Evolutionary conservation across 805 yeast genomes (phyloP).

Genomic region (Debaryomyces tyrocola): DNA sequence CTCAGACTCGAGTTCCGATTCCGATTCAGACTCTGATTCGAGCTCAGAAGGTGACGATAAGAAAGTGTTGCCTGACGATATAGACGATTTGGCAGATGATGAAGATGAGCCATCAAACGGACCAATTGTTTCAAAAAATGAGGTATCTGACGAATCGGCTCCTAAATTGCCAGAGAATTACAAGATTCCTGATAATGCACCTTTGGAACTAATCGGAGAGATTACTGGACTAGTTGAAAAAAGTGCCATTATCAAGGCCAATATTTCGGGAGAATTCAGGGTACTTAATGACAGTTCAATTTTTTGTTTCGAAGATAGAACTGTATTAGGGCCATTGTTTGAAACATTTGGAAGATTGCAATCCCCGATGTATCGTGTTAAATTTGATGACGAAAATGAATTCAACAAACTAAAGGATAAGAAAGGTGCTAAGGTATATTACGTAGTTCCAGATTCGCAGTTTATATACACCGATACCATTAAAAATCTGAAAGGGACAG

Average conservation of each 20-base stretch:
- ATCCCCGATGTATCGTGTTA: constrained; percentile 77
- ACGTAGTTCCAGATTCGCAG: constrained; percentile 78
- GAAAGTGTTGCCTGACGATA: constrained; percentile 58
- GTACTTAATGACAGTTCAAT: constrained; percentile 80
- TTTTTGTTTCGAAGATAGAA: constrained; percentile 71
- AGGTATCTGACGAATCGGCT: constrained; percentile 65
- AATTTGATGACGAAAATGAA: constrained; percentile 54
- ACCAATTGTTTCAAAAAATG: constrained; percentile 81
- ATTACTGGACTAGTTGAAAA: constrained; percentile 69
- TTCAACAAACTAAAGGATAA: constrained; percentile 45
- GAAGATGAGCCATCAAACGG: constrained; percentile 48
- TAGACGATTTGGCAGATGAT: constrained; percentile 31
- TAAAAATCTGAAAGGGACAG: constrained; percentile 77
- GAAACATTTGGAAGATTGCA: constrained; percentile 91
- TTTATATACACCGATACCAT: constrained; percentile 76
- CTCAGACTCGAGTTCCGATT: constrained; percentile 7
- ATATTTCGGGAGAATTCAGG: constrained; percentile 77
- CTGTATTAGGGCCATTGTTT: constrained; percentile 71
- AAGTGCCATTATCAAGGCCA: constrained; percentile 70
- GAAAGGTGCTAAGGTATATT: constrained; percentile 62
- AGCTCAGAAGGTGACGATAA: constrained; percentile 41
- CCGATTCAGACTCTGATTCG: constrained; percentile 16
- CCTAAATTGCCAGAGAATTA: constrained; percentile 69
- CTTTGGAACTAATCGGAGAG: constrained; percentile 71
- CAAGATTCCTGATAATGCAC: constrained; percentile 55